phyloP scores from a whole-genome alignment of 116 monocot species.

The Zostera marina region DNA sequence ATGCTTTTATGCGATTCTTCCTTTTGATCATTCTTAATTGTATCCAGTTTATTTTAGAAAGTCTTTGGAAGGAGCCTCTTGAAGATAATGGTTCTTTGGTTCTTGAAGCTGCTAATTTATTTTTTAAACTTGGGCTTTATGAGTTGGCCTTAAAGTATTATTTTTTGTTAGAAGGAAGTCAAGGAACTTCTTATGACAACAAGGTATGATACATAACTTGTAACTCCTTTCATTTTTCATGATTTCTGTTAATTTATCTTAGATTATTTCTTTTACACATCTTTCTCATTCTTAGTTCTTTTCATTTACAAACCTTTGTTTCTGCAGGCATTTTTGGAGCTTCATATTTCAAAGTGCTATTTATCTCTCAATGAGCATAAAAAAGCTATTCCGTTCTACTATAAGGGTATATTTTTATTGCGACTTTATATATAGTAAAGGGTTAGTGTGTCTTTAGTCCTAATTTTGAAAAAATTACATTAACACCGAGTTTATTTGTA shows the following conservation, averaged over 20 bases:
- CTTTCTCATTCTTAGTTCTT: conserved; percentile 1
- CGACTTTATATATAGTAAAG: not conserved
- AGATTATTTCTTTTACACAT: too few species aligned
- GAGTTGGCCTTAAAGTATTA: conserved; percentile 66
- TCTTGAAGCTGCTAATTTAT: conserved; percentile 57
- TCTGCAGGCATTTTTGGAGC: conserved; percentile 39
- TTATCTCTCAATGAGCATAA: conserved; percentile 33
- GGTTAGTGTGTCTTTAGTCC: too few species aligned
- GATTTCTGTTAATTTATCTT: not conserved
- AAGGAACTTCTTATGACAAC: conserved; percentile 10
- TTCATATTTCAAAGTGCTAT: conserved; percentile 78
- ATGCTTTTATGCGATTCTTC: not conserved
- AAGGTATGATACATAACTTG: conserved; percentile 1
- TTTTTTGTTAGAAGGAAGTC: conserved; percentile 25
- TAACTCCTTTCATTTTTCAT: not conserved
- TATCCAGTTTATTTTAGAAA: conserved; percentile 36
- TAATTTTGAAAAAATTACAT: too few species aligned
- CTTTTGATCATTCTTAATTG: not conserved
- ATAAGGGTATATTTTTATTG: conserved; percentile 37
- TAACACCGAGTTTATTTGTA: too few species aligned
- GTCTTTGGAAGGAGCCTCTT: conserved; percentile 20
- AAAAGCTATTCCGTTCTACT: conserved; percentile 61
- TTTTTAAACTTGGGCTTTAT: conserved; percentile 31
- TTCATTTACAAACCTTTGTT: not conserved
- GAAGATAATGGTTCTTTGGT: conserved; percentile 28